Evolutionary conservation across 2,329 filamentous ascomycete genomes (phyloP).

Genomic region (Teratosphaeria epicoccoides): DNA sequence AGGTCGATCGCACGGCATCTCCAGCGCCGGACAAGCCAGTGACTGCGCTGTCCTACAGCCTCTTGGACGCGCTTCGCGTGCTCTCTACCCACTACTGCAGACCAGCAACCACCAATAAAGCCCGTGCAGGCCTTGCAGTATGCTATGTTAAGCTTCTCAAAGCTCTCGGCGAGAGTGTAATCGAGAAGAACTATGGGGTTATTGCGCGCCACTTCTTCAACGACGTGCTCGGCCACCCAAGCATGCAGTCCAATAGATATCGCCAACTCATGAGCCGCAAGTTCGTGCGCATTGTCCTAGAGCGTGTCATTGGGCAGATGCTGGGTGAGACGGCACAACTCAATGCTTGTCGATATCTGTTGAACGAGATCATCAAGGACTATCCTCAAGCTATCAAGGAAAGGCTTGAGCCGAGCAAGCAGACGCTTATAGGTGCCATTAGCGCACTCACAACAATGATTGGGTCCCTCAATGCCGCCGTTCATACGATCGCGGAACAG

Average conservation of each 20-base stretch:
- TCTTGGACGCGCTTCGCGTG: constrained; percentile 67
- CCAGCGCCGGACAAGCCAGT: constrained; percentile 64
- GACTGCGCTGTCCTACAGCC: constrained; percentile 58
- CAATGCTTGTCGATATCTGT: constrained; percentile 65
- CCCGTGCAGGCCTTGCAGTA: constrained; percentile 71
- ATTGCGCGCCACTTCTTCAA: constrained; percentile 72
- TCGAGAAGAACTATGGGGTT: constrained; percentile 70
- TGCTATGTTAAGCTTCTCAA: constrained; percentile 77
- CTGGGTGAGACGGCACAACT: constrained; percentile 84
- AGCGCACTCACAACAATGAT: constrained; percentile 73
- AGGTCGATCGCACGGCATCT: constrained; percentile 61
- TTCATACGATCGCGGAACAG: constrained; percentile 65
- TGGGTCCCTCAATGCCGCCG: constrained; percentile 67
- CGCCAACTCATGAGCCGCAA: constrained; percentile 73
- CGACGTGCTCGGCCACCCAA: constrained; percentile 67
- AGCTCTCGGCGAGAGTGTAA: constrained; percentile 66
- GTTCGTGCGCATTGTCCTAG: constrained; percentile 72
- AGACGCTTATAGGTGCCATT: constrained; percentile 67
- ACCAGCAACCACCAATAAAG: constrained; percentile 65
- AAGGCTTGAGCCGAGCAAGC: constrained; percentile 77
- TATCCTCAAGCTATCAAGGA: constrained; percentile 86
- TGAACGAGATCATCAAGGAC: constrained; percentile 86
- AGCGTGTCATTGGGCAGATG: constrained; percentile 72
- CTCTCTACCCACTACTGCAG: constrained; percentile 73
- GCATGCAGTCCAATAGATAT: constrained; percentile 74